phyloP scores from a whole-genome alignment of 2,329 filamentous ascomycete genomes.

The Fusarium protoensiforme region DNA sequence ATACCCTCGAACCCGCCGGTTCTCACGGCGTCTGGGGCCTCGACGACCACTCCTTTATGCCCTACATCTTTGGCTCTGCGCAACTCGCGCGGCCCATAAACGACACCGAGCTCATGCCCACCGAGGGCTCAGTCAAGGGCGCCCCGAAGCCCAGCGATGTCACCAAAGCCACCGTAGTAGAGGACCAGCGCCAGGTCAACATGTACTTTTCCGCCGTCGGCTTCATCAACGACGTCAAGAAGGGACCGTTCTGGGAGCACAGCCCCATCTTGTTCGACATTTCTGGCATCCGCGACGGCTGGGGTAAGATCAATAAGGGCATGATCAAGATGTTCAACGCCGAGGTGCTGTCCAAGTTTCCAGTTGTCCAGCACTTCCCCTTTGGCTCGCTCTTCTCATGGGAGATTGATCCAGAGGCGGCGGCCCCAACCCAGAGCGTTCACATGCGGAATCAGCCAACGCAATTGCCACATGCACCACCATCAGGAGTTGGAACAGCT shows the following conservation, averaged over 20 bases:
- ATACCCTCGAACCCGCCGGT: slow-evolving; percentile 93
- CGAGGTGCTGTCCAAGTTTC: slow-evolving; percentile 95
- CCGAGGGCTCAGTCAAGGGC: slow-evolving; percentile 79
- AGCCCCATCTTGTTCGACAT: slow-evolving; percentile 95
- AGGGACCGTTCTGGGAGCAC: slow-evolving; percentile 96
- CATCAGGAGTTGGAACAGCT: slow-evolving; percentile 49
- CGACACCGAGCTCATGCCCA: slow-evolving; percentile 70
- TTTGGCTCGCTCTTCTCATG: slow-evolving; percentile 86
- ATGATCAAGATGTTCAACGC: slow-evolving; percentile 99
- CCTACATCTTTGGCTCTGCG: slow-evolving; percentile 95
- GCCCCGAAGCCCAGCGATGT: slow-evolving; percentile 80
- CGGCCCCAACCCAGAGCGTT: slow-evolving; percentile 58
- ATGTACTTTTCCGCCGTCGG: slow-evolving; percentile 97
- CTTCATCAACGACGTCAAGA: slow-evolving; percentile 98
- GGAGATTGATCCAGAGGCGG: slow-evolving; percentile 74
- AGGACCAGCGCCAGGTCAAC: slow-evolving; percentile 73
- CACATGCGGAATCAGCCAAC: slow-evolving; percentile 69
- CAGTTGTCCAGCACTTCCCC: slow-evolving; percentile 95
- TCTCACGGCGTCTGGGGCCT: slow-evolving; percentile 98
- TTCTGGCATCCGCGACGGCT: slow-evolving; percentile 89
- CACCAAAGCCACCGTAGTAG: slow-evolving; percentile 71
- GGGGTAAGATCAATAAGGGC: slow-evolving; percentile 99
- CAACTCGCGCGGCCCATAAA: slow-evolving; percentile 84
- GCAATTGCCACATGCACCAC: slow-evolving; percentile 34
- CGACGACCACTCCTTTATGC: slow-evolving; percentile 95